Percentiles rank a stretch among this genome's conserved stretches.
Conservation (phyloP, 768 basidiomycete genomes). For the Mycena crocata region DNA sequence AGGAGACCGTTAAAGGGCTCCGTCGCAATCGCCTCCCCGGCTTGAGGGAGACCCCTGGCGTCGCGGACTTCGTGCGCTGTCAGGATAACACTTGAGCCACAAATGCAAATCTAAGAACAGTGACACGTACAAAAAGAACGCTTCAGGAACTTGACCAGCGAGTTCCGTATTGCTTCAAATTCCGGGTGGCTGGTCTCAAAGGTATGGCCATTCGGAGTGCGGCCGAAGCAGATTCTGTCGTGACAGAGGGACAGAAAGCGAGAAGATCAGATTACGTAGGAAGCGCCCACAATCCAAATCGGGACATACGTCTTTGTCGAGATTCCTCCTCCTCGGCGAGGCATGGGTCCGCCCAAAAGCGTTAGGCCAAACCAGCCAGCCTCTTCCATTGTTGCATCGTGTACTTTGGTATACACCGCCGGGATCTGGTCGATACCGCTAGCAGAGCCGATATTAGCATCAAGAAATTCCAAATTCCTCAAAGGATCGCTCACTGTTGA, state of each 20-base stretch:
- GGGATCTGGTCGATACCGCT: constrained; percentile 3
- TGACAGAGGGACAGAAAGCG: neutral
- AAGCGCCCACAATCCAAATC: neutral
- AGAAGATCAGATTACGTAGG: neutral
- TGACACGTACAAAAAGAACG: neutral
- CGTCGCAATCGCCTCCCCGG: neutral
- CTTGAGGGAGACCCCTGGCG: neutral
- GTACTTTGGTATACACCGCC: neutral
- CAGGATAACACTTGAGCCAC: neutral
- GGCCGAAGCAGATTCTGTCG: constrained; percentile 1
- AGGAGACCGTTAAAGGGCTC: neutral
- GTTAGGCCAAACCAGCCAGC: neutral
- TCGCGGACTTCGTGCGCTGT: neutral
- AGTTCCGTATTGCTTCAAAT: neutral
- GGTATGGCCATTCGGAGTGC: neutral
- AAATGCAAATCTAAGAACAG: neutral
- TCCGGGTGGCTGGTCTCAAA: neutral
- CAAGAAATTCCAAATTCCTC: too few species aligned
- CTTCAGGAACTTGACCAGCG: neutral
- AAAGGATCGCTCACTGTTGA: neutral
- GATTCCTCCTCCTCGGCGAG: neutral
- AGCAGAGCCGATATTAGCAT: neutral
- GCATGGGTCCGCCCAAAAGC: neutral
- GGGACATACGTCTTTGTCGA: neutral
- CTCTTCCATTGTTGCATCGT: neutral